Percentiles rank a stretch among this genome's conserved stretches.
These are phyloP conservation scores for Daldinia loculata DNA, from an alignment of 495 filamentous ascomycete species.

Conservation along the genomic window DNA sequence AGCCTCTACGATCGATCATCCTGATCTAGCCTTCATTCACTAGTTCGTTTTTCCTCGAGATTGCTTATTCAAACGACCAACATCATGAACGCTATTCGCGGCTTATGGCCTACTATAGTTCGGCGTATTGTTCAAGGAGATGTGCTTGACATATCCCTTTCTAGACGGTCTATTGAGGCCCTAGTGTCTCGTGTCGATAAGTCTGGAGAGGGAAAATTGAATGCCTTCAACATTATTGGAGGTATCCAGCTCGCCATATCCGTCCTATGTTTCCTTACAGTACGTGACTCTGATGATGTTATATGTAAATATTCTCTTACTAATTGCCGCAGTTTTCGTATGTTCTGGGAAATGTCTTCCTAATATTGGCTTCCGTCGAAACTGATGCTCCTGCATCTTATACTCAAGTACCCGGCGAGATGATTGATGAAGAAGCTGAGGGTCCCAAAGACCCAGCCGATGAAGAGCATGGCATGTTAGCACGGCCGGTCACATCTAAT, in stretches of 20 bases:
- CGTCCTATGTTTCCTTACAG: conserved; percentile 39
- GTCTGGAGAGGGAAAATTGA: background rate
- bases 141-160: background rate
- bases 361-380: conserved; percentile 52
- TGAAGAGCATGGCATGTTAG: conserved; percentile 9
- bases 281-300: conserved; percentile 34
- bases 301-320: background rate
- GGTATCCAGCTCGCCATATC: conserved; percentile 41
- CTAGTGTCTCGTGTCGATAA: conserved; percentile 11
- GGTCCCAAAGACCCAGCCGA: conserved; percentile 5
- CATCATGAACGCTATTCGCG: conserved; percentile 14
- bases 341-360: conserved; percentile 47
- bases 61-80: background rate
- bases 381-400: conserved; percentile 53
- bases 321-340: conserved; percentile 46
- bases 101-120: conserved; percentile 3
- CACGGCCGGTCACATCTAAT: conserved; percentile 49
- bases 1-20: background rate
- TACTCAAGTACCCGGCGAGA: conserved; percentile 30
- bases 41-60: conserved; percentile 1
- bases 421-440: conserved; percentile 16
- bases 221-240: background rate
- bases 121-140: background rate
- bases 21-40: background rate
- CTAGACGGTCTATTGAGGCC: conserved; percentile 13